phyloP scores from a whole-genome alignment of 345 rosid species.

The Acer negundo region DNA sequence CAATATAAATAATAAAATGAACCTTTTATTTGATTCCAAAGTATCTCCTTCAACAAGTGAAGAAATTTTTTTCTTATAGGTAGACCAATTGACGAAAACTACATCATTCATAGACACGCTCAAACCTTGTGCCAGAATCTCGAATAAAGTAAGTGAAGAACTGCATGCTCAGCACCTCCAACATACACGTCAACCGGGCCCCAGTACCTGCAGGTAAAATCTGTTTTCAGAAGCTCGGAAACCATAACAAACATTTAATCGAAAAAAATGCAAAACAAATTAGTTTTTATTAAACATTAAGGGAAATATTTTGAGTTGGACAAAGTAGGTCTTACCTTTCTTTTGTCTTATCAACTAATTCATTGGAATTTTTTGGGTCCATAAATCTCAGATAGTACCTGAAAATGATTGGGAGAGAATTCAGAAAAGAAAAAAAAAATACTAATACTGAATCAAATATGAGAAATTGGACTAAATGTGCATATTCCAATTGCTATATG shows the following conservation, averaged over 20 bases:
- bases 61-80: neutral
- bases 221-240: constrained; percentile 9
- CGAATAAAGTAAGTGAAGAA: constrained; percentile 86
- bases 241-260: neutral
- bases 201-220: constrained; percentile 67
- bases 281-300: neutral
- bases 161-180: constrained; percentile 99
- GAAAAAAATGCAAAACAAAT: neutral
- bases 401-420: constrained; percentile 24
- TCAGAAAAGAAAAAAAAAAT: neutral
- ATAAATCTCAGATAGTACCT: constrained; percentile 98
- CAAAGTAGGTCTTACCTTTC: constrained; percentile 60
- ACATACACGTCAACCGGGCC: constrained; percentile 92
- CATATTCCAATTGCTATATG: neutral
- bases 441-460: neutral
- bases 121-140: constrained; percentile 99
- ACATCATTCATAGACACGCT: neutral
- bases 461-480: neutral
- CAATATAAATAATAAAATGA: constrained; percentile 7
- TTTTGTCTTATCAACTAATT: constrained; percentile 71
- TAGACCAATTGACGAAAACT: neutral
- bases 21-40: neutral
- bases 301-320: neutral
- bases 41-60: neutral
- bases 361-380: constrained; percentile 80